These are phyloP conservation scores for Drechslerella stenobrocha DNA, from an alignment of 2,329 filamentous ascomycete species.

Conservation along the genomic window DNA sequence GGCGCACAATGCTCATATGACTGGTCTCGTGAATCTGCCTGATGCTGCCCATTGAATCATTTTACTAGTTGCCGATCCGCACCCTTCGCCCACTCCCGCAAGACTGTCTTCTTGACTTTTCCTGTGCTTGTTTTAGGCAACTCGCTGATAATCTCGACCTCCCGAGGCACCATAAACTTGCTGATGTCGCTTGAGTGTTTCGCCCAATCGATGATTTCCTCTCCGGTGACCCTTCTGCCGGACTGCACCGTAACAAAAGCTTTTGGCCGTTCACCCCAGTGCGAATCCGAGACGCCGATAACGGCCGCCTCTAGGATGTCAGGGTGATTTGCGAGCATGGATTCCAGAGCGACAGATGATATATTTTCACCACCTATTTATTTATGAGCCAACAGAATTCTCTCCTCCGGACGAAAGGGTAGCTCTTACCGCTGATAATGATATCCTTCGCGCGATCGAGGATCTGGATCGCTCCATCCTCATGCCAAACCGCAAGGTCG, in stretches of 20 bases:
- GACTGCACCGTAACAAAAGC: slow-evolving; percentile 82
- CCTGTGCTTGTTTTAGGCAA: slow-evolving; percentile 96
- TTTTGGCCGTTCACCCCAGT: slow-evolving; percentile 96
- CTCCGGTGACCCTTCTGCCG: slow-evolving; percentile 64
- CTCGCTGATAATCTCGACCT: slow-evolving; percentile 78
- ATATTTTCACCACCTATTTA: slow-evolving; percentile 90
- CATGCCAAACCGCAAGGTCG: slow-evolving; percentile 89
- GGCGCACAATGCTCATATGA: no score
- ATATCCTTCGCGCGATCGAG: slow-evolving; percentile 95
- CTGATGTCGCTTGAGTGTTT: slow-evolving; percentile 78
- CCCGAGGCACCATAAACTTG: slow-evolving; percentile 80
- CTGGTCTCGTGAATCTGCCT: no score
- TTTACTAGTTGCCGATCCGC: slow-evolving; percentile 53
- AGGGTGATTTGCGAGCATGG: slow-evolving; percentile 84
- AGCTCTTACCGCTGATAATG: slow-evolving; percentile 79
- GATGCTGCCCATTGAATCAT: no score
- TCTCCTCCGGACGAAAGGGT: neutral
- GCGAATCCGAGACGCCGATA: slow-evolving; percentile 79
- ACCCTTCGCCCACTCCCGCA: slow-evolving; percentile 80
- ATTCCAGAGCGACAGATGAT: slow-evolving; percentile 86
- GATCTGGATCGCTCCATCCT: slow-evolving; percentile 88
- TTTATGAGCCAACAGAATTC: slow-evolving; percentile 10
- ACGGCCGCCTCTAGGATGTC: slow-evolving; percentile 89
- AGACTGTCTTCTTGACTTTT: slow-evolving; percentile 92
- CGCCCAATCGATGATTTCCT: slow-evolving; percentile 83